Conservation (phyloP, 1,284 basidiomycete species). For the Filobasidium uniguttulatum region DNA sequence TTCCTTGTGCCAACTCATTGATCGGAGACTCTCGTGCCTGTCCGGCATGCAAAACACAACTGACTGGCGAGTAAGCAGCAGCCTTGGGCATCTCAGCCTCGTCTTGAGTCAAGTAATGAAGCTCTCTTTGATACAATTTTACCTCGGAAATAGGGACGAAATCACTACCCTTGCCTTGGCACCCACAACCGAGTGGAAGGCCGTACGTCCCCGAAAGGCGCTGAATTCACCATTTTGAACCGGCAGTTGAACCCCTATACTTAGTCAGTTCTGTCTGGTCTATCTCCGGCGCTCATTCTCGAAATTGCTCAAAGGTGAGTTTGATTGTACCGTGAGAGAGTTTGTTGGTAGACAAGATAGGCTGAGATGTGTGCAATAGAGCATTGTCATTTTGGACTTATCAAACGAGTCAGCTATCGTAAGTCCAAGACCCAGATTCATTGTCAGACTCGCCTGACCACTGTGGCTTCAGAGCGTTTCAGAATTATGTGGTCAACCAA, state of each 20-base stretch:
- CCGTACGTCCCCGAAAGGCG: background rate
- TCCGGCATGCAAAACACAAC: background rate
- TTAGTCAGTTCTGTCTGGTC: slow-evolving; percentile 1
- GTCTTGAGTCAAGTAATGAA: background rate
- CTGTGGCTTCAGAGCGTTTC: background rate
- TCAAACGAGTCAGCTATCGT: slow-evolving; percentile 1
- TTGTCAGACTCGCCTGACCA: too few relatives aligned
- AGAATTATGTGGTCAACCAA: slow-evolving; percentile 1
- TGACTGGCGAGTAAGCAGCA: background rate
- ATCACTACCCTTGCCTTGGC: background rate
- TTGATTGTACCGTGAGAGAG: background rate
- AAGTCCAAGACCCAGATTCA: too few relatives aligned
- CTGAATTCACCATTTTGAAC: background rate
- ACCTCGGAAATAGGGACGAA: too few relatives aligned
- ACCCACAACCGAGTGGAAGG: background rate
- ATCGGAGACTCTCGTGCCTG: background rate
- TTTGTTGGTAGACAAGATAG: background rate
- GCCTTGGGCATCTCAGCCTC: background rate
- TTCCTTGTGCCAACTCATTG: slow-evolving; percentile 1
- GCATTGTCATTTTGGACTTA: slow-evolving; percentile 1
- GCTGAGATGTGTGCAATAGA: background rate
- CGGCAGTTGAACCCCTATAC: too few relatives aligned
- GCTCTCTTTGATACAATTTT: background rate
- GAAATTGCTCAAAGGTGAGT: slow-evolving; percentile 1
- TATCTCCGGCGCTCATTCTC: background rate